Conservation (phyloP, 768 basidiomycete genomes). For the Mycena galericulata region DNA sequence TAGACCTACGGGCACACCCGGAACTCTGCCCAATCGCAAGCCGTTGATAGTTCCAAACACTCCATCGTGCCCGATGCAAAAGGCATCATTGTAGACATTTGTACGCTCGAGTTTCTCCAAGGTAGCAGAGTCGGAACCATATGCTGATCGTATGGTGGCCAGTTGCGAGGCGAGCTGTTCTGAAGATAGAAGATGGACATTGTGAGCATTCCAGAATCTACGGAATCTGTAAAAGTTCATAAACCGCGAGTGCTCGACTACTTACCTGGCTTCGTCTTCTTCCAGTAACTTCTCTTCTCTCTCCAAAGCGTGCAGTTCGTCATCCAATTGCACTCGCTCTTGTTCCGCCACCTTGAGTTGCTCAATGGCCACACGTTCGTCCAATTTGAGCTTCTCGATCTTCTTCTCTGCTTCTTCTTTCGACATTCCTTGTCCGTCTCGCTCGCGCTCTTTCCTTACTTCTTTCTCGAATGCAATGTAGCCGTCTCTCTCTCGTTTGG, state of each 20-base stretch:
- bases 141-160: slow-evolving; percentile 80
- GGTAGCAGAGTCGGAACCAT: slow-evolving; percentile 79
- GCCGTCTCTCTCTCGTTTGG: slow-evolving; percentile 90
- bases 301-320: slow-evolving; percentile 78
- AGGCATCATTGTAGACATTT: slow-evolving; percentile 96
- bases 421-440: slow-evolving; percentile 69
- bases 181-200: slow-evolving; percentile 72
- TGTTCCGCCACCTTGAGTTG: slow-evolving; percentile 82
- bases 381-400: slow-evolving; percentile 77
- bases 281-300: slow-evolving; percentile 83
- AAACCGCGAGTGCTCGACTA: slow-evolving; percentile 27
- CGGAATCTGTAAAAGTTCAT: slow-evolving; percentile 8
- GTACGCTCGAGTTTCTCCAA: slow-evolving; percentile 90
- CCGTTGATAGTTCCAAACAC: slow-evolving; percentile 99
- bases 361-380: slow-evolving; percentile 76
- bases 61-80: slow-evolving; percentile 95
- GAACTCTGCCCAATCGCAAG: slow-evolving; percentile 88
- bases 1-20: slow-evolving; percentile 77
- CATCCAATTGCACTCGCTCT: slow-evolving; percentile 81
- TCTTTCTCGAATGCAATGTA: slow-evolving; percentile 95
- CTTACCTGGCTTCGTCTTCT: slow-evolving; percentile 86
- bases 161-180: slow-evolving; percentile 78
- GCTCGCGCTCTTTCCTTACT: slow-evolving; percentile 83
- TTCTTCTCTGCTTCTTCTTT: slow-evolving; percentile 77
- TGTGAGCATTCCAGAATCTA: slow-evolving; percentile 88